phyloP scores from a whole-genome alignment of 768 basidiomycete genomes.

The Suillus occidentalis region DNA sequence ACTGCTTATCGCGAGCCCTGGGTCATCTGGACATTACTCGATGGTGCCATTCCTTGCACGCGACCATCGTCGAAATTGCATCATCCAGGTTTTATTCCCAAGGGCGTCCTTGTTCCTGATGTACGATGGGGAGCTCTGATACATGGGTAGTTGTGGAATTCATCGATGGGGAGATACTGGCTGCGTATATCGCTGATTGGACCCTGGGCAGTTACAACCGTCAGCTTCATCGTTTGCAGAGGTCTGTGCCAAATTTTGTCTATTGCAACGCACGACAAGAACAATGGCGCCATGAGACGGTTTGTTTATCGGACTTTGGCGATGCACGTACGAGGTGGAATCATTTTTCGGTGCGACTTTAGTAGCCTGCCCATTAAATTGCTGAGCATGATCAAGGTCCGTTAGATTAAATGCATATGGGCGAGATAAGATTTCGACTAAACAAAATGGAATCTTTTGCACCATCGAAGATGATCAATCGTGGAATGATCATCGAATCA shows the following conservation, averaged over 20 bases:
- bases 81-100: neutral
- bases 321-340: too few relatives aligned
- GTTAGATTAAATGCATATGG: too few relatives aligned
- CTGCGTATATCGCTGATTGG: slow-evolving; percentile 23
- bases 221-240: slow-evolving; percentile 22
- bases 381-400: too few relatives aligned
- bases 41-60: neutral
- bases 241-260: neutral
- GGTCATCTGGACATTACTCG: neutral
- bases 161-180: slow-evolving; percentile 24
- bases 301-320: too few relatives aligned
- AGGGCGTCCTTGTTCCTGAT: slow-evolving; percentile 1
- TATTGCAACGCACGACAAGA: too few relatives aligned
- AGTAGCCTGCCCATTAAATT: too few relatives aligned
- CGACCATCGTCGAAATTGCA: slow-evolving; percentile 1
- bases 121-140: neutral
- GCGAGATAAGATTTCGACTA: too few relatives aligned
- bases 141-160: slow-evolving; percentile 20
- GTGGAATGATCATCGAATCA: too few relatives aligned
- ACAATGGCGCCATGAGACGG: too few relatives aligned
- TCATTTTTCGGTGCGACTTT: too few relatives aligned
- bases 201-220: slow-evolving; percentile 28
- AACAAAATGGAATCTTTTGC: too few relatives aligned
- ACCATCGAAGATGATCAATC: too few relatives aligned
- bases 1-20: neutral